A percentile compares a stretch with the other conserved stretches of the same genome.
These are phyloP conservation scores for Aureobasidium sp. DNA, from an alignment of 2,329 filamentous ascomycete species.

Conservation along the genomic window DNA sequence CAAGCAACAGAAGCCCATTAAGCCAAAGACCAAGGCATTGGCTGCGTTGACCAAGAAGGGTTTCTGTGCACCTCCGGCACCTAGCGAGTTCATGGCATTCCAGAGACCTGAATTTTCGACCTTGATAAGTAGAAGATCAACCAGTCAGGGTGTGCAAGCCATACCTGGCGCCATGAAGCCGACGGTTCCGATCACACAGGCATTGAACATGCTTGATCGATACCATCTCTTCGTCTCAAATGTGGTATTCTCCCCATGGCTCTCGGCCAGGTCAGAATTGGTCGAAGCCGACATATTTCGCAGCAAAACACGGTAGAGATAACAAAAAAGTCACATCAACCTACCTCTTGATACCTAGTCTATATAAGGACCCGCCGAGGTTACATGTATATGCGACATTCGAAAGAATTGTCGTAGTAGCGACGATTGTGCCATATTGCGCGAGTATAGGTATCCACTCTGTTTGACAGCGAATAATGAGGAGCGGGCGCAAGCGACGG, in stretches of 20 bases:
- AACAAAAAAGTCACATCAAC: not conserved
- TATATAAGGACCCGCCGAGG: not conserved
- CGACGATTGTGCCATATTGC: conserved; percentile 5
- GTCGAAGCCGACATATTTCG: not conserved
- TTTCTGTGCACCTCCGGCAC: conserved; percentile 45
- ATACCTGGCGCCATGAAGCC: conserved; percentile 34
- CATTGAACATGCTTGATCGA: conserved; percentile 41
- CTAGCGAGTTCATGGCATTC: conserved; percentile 49
- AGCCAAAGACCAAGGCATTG: conserved; percentile 44
- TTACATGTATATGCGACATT: not conserved
- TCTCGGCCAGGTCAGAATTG: not conserved
- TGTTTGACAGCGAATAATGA: not conserved
- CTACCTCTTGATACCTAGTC: not conserved
- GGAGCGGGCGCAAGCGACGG: not conserved
- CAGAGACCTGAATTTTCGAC: conserved; percentile 33
- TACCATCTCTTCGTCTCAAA: conserved; percentile 35
- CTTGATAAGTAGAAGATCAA: no score
- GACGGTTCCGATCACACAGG: conserved; percentile 45
- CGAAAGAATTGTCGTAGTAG: not conserved
- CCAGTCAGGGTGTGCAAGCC: no score
- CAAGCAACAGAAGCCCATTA: conserved; percentile 41
- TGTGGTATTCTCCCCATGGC: not conserved
- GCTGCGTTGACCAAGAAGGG: conserved; percentile 46
- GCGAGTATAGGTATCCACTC: not conserved
- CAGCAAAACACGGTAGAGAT: not conserved